These are phyloP conservation scores for Pichia sp. DNA, from an alignment of 1,139 yeast genomes.

Conservation along the genomic window DNA sequence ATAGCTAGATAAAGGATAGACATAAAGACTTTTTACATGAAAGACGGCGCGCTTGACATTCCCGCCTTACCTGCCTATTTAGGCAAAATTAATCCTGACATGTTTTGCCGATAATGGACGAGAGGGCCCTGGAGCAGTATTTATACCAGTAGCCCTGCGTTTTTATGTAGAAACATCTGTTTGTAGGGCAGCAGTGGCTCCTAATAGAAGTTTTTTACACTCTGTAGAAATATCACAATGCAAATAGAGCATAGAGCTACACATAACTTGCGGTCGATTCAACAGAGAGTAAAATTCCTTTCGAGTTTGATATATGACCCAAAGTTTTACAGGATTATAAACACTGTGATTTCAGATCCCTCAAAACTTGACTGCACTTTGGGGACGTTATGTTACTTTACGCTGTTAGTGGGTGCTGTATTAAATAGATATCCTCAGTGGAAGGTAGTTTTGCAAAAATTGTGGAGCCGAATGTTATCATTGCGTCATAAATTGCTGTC, in stretches of 20 bases:
- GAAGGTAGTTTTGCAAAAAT: background rate
- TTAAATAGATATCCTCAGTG: slow-evolving; percentile 23
- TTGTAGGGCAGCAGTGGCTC: background rate
- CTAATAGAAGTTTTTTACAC: too few species aligned
- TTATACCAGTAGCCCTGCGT: background rate
- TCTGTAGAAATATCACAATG: background rate
- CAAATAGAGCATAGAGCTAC: background rate
- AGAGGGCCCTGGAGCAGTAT: background rate
- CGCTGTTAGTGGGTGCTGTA: slow-evolving; percentile 28
- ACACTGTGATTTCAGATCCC: slow-evolving; percentile 26
- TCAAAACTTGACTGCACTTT: slow-evolving; percentile 28
- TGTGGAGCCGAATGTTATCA: background rate
- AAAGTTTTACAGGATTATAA: slow-evolving; percentile 27
- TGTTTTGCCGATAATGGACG: background rate
- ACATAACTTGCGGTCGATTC: background rate
- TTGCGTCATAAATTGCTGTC: background rate
- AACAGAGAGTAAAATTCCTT: slow-evolving; percentile 35
- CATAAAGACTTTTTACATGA: background rate
- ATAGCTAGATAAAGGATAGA: background rate
- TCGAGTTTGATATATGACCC: slow-evolving; percentile 25
- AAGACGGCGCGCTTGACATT: background rate
- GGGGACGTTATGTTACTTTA: slow-evolving; percentile 32
- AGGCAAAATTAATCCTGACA: background rate
- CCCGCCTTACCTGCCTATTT: background rate
- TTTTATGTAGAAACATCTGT: background rate